Base-by-base conservation (phyloP, 2,329 filamentous ascomycete genomes). In the Fusarium sp. region DNA sequence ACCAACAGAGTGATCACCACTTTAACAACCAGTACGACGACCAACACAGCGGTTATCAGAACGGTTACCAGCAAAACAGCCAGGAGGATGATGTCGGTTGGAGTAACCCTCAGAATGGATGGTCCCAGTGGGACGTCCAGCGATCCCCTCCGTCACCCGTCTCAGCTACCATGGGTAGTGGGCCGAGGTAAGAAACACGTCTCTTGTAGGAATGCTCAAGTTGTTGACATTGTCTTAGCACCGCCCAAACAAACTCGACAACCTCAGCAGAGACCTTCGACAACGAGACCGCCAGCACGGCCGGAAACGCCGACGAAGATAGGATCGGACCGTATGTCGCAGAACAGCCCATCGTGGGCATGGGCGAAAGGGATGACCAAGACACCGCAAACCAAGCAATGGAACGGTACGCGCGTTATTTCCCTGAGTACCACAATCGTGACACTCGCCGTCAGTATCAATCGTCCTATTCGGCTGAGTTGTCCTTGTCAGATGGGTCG, bases 201-300 rank as follows among this genome's bases (percentile, higher is more conserved):
- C 14, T 22, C 14, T 11, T 24, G 22, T 35, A 11, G 17, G 22
- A n/a, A 56, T 14, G 14, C 22, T 8, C 16, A 20, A 4, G 16
- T 8, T 51, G 5, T 56, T 73, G 17, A 73, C 27, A 12, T 16
- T 9, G 22, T 22, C 38, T 11, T 9, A 73, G 71, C 29, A 27
- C 8, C 14, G 31, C 11, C 3, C n/a, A 36, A 10, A 46, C 42
- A 24, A 14, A 24, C 22, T 46, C 42, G 14, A 12, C 22, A 22
- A 5, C 12, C 22, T 24, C 42, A 22, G 16, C 42, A 4, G 42
- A 24, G 6, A 24, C 42, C 20, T 7, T 14, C 20, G 42, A 46
- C 42, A 46, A 24, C 20, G 42, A 42, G 17, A 9, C 2, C 38
- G 38, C 38, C 10, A 42, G n/a, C n/a, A 42, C 20, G 38, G 2